These are phyloP conservation scores for Talaromyces verruculosus DNA, from an alignment of 2,329 filamentous ascomycete genomes.

Conservation along the genomic window DNA sequence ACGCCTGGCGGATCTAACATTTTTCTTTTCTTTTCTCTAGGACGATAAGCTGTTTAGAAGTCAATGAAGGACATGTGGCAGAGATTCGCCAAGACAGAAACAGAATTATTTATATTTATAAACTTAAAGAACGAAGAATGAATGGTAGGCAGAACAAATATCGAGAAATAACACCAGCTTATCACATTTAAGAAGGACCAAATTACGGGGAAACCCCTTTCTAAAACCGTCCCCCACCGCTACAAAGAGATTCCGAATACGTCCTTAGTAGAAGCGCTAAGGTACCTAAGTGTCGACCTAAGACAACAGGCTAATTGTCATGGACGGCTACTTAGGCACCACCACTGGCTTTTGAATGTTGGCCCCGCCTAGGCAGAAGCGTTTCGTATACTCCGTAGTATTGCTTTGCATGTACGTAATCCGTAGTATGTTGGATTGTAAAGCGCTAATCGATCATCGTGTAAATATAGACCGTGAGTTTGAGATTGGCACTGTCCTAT, in stretches of 20 bases:
- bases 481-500: not conserved
- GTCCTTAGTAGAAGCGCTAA: not conserved
- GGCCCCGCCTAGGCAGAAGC: conserved; percentile 7
- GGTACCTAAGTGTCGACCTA: not conserved
- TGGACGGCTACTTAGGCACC: not conserved
- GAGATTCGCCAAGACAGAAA: not conserved
- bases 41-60: conserved; percentile 1
- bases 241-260: not conserved
- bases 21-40: not conserved
- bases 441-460: not conserved
- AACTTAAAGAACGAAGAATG: not conserved
- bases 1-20: conserved; percentile 15
- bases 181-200: not conserved
- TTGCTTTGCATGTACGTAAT: not conserved
- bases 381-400: too few relatives aligned
- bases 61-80: not conserved
- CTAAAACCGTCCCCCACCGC: not conserved
- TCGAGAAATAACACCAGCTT: not conserved
- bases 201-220: not conserved
- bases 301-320: not conserved
- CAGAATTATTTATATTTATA: not conserved
- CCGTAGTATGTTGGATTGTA: not conserved
- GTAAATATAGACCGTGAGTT: not conserved
- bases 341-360: not conserved
- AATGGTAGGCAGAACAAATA: not conserved